Evolutionary conservation across 257 asterid genomes (phyloP).

Genomic region (Solanum paucissectum): DNA sequence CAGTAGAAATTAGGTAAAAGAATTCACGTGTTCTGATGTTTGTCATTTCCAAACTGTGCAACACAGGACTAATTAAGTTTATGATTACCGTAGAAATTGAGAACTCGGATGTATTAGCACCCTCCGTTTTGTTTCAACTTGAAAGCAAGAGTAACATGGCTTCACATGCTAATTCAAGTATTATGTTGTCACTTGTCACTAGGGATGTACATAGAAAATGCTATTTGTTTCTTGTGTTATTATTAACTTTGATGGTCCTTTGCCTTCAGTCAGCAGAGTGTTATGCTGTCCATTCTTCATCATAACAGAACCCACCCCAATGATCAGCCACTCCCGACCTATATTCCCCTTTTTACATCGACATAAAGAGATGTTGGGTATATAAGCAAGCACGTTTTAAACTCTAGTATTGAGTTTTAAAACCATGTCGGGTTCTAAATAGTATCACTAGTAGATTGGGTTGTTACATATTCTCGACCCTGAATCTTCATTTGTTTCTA

Average conservation of each 20-base stretch:
- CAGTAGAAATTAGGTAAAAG: background rate
- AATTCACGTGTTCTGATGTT: background rate
- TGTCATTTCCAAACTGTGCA: background rate
- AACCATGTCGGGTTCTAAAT: background rate
- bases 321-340: background rate
- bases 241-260: background rate
- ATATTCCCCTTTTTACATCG: background rate
- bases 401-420: background rate
- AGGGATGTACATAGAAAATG: background rate
- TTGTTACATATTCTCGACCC: background rate
- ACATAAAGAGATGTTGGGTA: background rate
- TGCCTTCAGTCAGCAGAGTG: background rate
- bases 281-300: background rate
- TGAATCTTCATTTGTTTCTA: background rate
- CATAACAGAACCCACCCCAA: background rate
- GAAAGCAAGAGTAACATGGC: slow-evolving; percentile 24
- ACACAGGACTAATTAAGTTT: background rate
- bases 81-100: background rate
- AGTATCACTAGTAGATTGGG: background rate
- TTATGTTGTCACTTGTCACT: slow-evolving; percentile 1
- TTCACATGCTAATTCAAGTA: slow-evolving; percentile 17
- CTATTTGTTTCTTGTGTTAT: slow-evolving; percentile 2
- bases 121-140: background rate
- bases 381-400: background rate
- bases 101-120: background rate